These are phyloP conservation scores for Flagelloscypha sp. DNA, from an alignment of 768 basidiomycete species.

Conservation along the genomic window DNA sequence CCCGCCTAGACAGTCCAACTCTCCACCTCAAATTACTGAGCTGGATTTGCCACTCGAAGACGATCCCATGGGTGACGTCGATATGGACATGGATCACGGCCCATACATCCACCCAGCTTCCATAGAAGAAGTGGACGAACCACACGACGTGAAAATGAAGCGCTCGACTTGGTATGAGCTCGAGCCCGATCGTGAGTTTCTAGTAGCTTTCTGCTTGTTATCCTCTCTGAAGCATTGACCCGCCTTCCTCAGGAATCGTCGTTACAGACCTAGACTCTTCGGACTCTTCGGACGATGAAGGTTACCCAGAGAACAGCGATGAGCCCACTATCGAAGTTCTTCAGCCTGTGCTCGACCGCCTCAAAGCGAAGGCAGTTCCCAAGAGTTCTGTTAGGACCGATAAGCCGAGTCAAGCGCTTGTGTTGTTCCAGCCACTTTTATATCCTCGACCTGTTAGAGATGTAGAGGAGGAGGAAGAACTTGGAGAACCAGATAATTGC, in stretches of 20 bases:
- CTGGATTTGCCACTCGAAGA: too few species aligned
- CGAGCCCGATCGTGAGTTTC: slow-evolving; percentile 56
- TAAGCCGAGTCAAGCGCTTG: slow-evolving; percentile 37
- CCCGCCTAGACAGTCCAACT: background rate
- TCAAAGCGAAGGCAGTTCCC: slow-evolving; percentile 18
- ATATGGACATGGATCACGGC: slow-evolving; percentile 7
- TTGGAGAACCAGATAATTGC: slow-evolving; percentile 29
- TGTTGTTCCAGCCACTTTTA: slow-evolving; percentile 41
- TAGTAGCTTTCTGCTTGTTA: slow-evolving; percentile 5
- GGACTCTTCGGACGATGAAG: slow-evolving; percentile 23
- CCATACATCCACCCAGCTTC: slow-evolving; percentile 23
- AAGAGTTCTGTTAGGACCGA: background rate
- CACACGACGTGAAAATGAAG: slow-evolving; percentile 57
- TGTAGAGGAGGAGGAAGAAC: slow-evolving; percentile 5
- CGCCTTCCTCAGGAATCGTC: slow-evolving; percentile 44
- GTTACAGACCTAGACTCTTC: slow-evolving; percentile 51
- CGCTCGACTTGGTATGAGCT: slow-evolving; percentile 57
- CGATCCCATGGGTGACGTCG: too few species aligned
- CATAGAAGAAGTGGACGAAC: slow-evolving; percentile 30
- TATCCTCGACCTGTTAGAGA: slow-evolving; percentile 13
- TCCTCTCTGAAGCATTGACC: slow-evolving; percentile 5
- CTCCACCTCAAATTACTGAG: background rate
- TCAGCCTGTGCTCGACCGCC: slow-evolving; percentile 34
- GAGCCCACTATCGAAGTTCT: slow-evolving; percentile 31
- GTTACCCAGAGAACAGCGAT: slow-evolving; percentile 20